Evolutionary conservation across 208 protist genomes (phyloP).

Genomic region (Hexamita inflata): DNA sequence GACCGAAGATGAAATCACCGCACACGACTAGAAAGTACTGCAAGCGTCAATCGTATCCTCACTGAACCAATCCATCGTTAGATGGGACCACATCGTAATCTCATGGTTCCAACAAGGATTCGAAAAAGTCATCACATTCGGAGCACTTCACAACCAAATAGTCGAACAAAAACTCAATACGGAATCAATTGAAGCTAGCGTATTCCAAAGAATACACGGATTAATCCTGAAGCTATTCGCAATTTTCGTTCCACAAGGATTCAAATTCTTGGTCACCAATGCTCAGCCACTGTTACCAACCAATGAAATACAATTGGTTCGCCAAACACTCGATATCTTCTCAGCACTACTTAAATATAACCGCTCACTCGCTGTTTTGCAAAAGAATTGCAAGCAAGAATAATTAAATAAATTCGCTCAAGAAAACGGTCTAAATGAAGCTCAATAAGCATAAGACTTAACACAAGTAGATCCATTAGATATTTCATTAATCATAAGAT

Average conservation of each 20-base stretch:
- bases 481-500: background rate
- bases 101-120: background rate
- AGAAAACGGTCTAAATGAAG: constrained; percentile 10
- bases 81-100: constrained; percentile 18
- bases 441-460: background rate
- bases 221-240: constrained; percentile 65
- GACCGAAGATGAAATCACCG: background rate
- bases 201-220: background rate
- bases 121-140: background rate
- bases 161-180: background rate
- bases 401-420: constrained; percentile 4
- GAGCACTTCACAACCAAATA: background rate
- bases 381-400: background rate
- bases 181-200: background rate
- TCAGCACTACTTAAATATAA: constrained; percentile 1
- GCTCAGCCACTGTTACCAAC: constrained; percentile 57
- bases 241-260: constrained; percentile 58
- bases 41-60: background rate
- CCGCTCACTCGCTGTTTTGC: background rate
- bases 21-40: background rate
- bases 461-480: background rate
- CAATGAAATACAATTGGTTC: constrained; percentile 6
- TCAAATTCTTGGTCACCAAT: constrained; percentile 63
- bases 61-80: background rate
- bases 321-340: background rate